Percentiles rank a stretch among this genome's conserved stretches.
These are phyloP conservation scores for Dittrichia graveolens DNA, from an alignment of 129 eudicot genomes.

Conservation along the genomic window DNA sequence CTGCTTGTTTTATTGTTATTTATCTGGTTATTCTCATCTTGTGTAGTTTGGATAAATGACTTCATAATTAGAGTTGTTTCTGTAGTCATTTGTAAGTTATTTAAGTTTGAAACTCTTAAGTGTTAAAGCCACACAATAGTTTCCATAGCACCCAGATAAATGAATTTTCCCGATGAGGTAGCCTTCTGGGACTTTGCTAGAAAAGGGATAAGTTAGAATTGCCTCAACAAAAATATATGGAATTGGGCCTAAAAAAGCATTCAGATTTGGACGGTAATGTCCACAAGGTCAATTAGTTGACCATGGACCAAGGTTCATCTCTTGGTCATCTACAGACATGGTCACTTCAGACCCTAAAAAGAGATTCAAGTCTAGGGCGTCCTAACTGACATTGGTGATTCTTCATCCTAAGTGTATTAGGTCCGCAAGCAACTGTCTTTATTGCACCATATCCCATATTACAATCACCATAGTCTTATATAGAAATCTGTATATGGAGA, in stretches of 20 bases:
- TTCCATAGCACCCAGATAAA: not conserved
- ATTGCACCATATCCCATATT: not conserved
- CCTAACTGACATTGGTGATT: constrained; percentile 14
- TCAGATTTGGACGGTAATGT: constrained; percentile 18
- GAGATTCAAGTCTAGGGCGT: not conserved
- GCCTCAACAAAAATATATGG: no score
- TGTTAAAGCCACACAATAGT: not conserved
- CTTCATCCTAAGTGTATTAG: not conserved
- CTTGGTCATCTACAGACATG: constrained; percentile 3
- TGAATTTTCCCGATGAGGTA: no score
- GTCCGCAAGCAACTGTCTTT: constrained; percentile 8
- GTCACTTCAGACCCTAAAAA: constrained; percentile 3
- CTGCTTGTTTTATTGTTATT: not conserved
- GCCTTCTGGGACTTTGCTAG: no score
- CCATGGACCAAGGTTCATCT: constrained; percentile 15
- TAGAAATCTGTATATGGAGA: not conserved
- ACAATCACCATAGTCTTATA: constrained; percentile 9
- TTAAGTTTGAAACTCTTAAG: not conserved
- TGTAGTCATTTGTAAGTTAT: constrained; percentile 6
- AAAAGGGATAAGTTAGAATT: no score
- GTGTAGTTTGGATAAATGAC: constrained; percentile 14
- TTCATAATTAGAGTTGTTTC: not conserved
- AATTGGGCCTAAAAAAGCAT: no score
- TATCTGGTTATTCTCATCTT: not conserved
- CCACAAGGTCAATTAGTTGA: constrained; percentile 2